Conservation (phyloP, 768 basidiomycete species). For the Obba rivulosa region DNA sequence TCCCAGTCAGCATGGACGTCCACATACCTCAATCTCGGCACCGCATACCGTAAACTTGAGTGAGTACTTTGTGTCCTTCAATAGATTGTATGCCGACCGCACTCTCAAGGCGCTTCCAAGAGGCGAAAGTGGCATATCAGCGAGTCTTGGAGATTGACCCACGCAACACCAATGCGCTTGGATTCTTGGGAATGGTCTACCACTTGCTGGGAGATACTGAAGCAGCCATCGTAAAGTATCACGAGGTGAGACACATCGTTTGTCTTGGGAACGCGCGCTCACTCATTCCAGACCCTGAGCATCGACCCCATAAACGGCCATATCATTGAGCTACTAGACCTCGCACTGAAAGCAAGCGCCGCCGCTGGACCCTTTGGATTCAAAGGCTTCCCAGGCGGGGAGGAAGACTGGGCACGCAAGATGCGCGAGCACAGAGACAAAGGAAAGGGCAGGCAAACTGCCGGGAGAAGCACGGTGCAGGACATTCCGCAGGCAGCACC, state of each 20-base stretch:
- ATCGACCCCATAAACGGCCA: slow-evolving; percentile 81
- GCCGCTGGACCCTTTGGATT: slow-evolving; percentile 14
- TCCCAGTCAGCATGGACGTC: slow-evolving; percentile 83
- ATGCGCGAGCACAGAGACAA: slow-evolving; percentile 25
- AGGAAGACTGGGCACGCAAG: slow-evolving; percentile 21
- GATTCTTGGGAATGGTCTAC: slow-evolving; percentile 85
- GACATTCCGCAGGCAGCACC: background rate
- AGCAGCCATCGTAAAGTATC: slow-evolving; percentile 84
- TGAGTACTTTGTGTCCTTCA: slow-evolving; percentile 29
- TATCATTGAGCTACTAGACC: slow-evolving; percentile 73
- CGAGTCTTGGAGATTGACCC: slow-evolving; percentile 85
- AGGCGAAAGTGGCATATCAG: slow-evolving; percentile 70
- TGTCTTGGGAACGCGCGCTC: background rate
- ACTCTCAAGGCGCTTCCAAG: slow-evolving; percentile 36
- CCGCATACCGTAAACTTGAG: slow-evolving; percentile 79
- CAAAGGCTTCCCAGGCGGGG: slow-evolving; percentile 15
- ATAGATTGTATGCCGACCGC: slow-evolving; percentile 18
- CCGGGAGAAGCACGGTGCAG: background rate
- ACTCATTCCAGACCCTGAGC: slow-evolving; percentile 53
- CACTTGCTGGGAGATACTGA: slow-evolving; percentile 72
- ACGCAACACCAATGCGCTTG: slow-evolving; percentile 74
- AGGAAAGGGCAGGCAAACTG: slow-evolving; percentile 16
- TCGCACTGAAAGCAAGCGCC: slow-evolving; percentile 55
- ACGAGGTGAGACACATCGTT: slow-evolving; percentile 55
- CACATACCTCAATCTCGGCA: slow-evolving; percentile 91